phyloP scores from a whole-genome alignment of 192 early-diverging fungal genomes.

The Geranomyces variabilis region DNA sequence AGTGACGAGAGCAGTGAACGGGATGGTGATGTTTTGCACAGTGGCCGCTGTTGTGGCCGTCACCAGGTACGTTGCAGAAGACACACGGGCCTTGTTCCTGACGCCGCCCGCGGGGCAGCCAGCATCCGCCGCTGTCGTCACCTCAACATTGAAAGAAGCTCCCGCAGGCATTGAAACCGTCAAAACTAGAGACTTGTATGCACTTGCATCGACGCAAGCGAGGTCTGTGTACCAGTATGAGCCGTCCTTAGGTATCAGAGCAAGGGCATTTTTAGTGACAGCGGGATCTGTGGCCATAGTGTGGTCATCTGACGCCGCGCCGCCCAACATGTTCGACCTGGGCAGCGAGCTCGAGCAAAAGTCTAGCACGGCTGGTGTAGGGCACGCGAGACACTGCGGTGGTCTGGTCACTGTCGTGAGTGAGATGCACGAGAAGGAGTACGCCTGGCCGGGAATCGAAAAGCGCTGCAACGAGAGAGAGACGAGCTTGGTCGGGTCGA shows the following conservation, averaged over 20 bases:
- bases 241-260: background rate
- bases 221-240: constrained; percentile 1
- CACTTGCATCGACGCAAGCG: background rate
- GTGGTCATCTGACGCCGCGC: background rate
- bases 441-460: background rate
- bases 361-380: background rate
- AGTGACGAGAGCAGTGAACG: background rate
- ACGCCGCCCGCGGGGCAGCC: background rate
- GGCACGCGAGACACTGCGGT: background rate
- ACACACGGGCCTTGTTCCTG: background rate
- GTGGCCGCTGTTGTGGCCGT: background rate
- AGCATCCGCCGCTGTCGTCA: background rate
- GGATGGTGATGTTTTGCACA: background rate
- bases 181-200: background rate
- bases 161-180: background rate
- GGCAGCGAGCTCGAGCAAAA: background rate
- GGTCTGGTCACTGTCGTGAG: background rate
- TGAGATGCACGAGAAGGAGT: background rate
- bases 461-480: background rate
- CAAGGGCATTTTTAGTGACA: background rate
- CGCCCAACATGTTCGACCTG: background rate
- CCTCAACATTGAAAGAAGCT: background rate
- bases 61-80: background rate
- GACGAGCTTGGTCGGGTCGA: background rate
- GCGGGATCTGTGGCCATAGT: background rate